phyloP scores from a whole-genome alignment of 768 basidiomycete genomes.

The Mycena olivaceomarginata region DNA sequence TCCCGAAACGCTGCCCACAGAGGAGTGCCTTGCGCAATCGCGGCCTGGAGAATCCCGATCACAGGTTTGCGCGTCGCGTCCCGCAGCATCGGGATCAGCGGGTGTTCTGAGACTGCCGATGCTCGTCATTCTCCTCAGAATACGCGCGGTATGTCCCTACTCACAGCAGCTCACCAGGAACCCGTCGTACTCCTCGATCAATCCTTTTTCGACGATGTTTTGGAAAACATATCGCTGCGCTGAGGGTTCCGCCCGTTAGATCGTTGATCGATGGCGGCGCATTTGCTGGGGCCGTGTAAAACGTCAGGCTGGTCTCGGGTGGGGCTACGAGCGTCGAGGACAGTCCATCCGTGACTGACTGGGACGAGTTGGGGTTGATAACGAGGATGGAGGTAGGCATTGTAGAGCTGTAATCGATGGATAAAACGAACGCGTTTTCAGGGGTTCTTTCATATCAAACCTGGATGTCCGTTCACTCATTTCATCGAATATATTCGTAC shows the following conservation, averaged over 20 bases:
- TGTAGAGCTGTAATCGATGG: conserved; percentile 1
- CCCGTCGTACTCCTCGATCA: conserved; percentile 56
- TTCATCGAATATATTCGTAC: too few relatives aligned
- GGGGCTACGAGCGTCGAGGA: conserved; percentile 49
- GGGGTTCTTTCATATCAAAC: not conserved
- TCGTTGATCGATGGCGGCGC: conserved; percentile 58
- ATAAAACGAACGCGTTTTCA: not conserved
- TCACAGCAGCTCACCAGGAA: conserved; percentile 63
- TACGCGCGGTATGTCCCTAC: conserved; percentile 30
- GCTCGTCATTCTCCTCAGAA: not conserved
- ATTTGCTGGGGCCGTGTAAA: conserved; percentile 57
- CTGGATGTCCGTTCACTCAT: not conserved
- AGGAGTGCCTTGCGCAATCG: conserved; percentile 58
- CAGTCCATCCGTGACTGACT: conserved; percentile 58
- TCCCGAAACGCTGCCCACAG: conserved; percentile 60
- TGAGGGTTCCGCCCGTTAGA: conserved; percentile 54
- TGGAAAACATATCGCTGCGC: conserved; percentile 53
- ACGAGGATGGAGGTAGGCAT: conserved; percentile 49
- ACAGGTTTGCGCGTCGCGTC: conserved; percentile 56
- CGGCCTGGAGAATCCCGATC: conserved; percentile 59
- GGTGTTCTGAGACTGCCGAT: conserved; percentile 59
- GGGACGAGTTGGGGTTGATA: conserved; percentile 61
- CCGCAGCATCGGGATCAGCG: conserved; percentile 57
- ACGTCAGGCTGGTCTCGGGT: conserved; percentile 52
- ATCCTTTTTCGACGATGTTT: conserved; percentile 50